phyloP scores from a whole-genome alignment of 2,329 filamentous ascomycete species.

The Colletotrichum cordylinicola region DNA sequence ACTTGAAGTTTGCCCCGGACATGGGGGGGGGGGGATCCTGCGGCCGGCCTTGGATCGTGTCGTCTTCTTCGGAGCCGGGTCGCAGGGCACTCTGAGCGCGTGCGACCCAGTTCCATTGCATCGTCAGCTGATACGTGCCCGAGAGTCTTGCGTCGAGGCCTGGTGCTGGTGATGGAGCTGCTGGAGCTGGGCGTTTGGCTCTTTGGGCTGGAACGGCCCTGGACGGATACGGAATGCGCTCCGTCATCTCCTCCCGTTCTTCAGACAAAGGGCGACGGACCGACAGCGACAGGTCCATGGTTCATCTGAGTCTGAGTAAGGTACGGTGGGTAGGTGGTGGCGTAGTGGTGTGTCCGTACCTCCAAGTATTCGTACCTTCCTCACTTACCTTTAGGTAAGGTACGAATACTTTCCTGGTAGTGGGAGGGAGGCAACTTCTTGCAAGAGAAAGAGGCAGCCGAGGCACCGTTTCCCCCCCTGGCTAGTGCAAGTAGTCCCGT shows the following conservation, averaged over 20 bases:
- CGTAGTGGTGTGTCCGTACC: not conserved
- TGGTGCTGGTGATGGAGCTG: not conserved
- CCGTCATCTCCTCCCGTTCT: not conserved
- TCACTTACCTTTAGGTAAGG: no score
- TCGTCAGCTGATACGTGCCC: not conserved
- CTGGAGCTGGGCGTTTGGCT: not conserved
- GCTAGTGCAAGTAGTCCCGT: not conserved
- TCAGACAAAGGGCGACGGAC: not conserved
- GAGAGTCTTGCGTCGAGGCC: not conserved
- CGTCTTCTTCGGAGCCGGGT: conserved; percentile 1
- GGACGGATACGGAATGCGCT: conserved; percentile 13
- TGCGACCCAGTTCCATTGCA: not conserved
- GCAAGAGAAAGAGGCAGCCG: not conserved
- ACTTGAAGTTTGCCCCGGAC: not conserved
- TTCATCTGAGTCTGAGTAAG: not conserved
- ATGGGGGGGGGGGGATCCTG: not conserved
- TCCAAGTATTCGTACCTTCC: not conserved
- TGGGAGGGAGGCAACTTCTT: not conserved
- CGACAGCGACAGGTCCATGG: not conserved
- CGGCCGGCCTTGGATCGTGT: not conserved
- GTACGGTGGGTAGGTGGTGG: not conserved
- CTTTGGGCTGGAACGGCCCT: not conserved
- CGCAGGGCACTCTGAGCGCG: not conserved
- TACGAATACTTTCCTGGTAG: not conserved
- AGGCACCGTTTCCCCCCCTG: not conserved